Evolutionary conservation across 495 filamentous ascomycete species (phyloP).

Genomic region (Tetracladium marchalianum): DNA sequence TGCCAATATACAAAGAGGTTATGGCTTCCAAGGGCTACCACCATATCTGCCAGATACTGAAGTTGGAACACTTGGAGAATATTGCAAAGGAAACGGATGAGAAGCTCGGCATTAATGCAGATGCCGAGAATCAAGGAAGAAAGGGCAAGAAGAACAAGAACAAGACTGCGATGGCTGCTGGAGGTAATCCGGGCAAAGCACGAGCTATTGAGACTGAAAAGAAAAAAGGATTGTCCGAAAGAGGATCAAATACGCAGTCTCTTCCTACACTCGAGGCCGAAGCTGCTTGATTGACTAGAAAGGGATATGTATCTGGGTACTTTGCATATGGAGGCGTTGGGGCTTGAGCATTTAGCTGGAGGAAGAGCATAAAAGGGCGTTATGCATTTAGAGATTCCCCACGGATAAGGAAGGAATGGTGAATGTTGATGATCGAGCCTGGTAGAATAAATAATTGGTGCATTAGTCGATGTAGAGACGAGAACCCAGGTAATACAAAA

Average conservation of each 20-base stretch:
- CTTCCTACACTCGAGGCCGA: no score
- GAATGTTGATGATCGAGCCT: no score
- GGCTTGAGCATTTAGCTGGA: no score
- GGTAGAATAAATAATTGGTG: no score
- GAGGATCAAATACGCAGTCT: not conserved
- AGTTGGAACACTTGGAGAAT: conserved; percentile 47
- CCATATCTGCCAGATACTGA: conserved; percentile 51
- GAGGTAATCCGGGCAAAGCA: conserved; percentile 15
- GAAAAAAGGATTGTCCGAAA: conserved; percentile 9
- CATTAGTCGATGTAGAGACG: no score
- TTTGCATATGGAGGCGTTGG: no score
- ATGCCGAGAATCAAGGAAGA: conserved; percentile 31
- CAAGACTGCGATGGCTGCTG: conserved; percentile 34
- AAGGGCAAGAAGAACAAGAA: conserved; percentile 44
- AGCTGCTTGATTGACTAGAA: no score
- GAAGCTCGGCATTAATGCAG: conserved; percentile 45
- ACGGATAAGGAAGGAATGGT: no score
- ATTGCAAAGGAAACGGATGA: conserved; percentile 53
- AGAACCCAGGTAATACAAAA: no score
- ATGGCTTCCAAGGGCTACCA: conserved; percentile 51
- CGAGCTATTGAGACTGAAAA: not conserved
- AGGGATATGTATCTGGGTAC: no score
- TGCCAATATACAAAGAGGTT: conserved; percentile 43
- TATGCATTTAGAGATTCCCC: no score
- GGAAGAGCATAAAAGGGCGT: no score